phyloP scores from a whole-genome alignment of 2,329 filamentous ascomycete species.

The Beauveria asiatica region DNA sequence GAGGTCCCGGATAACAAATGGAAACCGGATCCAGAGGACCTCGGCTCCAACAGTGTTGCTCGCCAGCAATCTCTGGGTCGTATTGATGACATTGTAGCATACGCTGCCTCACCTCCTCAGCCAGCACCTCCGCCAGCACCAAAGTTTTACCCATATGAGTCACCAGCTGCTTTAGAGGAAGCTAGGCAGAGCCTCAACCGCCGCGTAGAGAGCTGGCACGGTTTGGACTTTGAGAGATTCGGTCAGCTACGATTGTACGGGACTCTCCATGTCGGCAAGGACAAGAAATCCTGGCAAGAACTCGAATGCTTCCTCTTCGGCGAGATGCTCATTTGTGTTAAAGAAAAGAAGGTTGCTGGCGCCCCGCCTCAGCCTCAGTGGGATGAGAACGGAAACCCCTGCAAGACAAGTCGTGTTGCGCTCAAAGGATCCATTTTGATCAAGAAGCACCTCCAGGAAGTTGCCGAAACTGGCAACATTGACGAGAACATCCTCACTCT shows the following conservation, averaged over 20 bases:
- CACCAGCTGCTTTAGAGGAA: slow-evolving; percentile 67
- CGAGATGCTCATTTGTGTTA: slow-evolving; percentile 99
- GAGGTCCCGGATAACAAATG: slow-evolving; percentile 91
- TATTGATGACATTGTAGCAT: slow-evolving; percentile 45
- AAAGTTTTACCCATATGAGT: slow-evolving; percentile 63
- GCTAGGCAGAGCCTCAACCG: slow-evolving; percentile 76
- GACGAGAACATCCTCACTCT: slow-evolving; percentile 84
- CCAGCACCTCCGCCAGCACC: slow-evolving; percentile 37
- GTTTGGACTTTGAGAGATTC: slow-evolving; percentile 84
- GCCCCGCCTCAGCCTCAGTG: slow-evolving; percentile 47
- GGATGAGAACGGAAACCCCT: slow-evolving; percentile 49
- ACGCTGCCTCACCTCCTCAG: slow-evolving; percentile 51
- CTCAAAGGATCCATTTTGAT: slow-evolving; percentile 97
- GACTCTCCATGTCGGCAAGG: slow-evolving; percentile 87
- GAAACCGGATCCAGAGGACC: slow-evolving; percentile 75
- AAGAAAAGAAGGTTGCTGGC: slow-evolving; percentile 71
- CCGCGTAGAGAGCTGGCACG: slow-evolving; percentile 98
- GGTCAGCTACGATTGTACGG: slow-evolving; percentile 86
- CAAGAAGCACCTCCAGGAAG: slow-evolving; percentile 92
- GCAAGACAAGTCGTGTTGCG: slow-evolving; percentile 69
- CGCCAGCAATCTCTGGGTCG: slow-evolving; percentile 31
- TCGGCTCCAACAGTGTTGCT: slow-evolving; percentile 45
- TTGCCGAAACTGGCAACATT: slow-evolving; percentile 58
- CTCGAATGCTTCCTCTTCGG: slow-evolving; percentile 94
- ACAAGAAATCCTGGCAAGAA: slow-evolving; percentile 94